Conservation (phyloP, 192 early-diverging fungal species). For the Rhizophagus sp. region DNA sequence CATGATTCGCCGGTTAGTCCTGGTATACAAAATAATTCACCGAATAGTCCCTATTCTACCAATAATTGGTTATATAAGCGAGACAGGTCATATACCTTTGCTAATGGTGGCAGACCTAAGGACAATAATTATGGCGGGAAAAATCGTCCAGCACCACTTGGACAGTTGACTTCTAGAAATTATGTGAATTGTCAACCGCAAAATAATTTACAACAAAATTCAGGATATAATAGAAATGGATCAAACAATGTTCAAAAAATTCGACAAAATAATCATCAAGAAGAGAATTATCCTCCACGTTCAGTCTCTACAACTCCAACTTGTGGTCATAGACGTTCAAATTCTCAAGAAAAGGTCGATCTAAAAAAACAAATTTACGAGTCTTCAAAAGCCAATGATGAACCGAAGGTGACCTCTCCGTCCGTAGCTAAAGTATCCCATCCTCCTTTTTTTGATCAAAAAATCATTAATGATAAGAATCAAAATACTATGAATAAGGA, state of each 20-base stretch:
- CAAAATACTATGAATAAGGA: not conserved
- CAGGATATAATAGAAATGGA: not conserved
- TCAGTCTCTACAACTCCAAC: not conserved
- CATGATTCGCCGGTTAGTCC: conserved; percentile 2
- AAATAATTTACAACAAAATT: not conserved
- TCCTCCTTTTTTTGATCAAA: not conserved
- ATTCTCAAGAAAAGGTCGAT: not conserved
- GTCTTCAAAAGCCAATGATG: not conserved
- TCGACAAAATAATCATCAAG: not conserved
- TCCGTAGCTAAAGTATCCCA: not conserved
- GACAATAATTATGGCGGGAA: not conserved
- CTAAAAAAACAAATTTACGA: not conserved
- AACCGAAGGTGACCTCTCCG: not conserved
- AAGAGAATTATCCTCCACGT: conserved; percentile 6
- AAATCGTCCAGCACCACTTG: not conserved
- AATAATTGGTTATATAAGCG: not conserved
- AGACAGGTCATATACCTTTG: conserved; percentile 9
- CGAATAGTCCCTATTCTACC: not conserved
- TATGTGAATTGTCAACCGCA: not conserved
- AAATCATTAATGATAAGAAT: not conserved
- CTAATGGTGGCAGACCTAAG: not conserved
- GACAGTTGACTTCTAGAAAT: not conserved
- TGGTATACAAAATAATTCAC: not conserved
- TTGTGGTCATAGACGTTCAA: not conserved
- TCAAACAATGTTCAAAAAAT: not conserved